phyloP scores from a whole-genome alignment of 768 basidiomycete genomes.

The Leccinum obscurum region DNA sequence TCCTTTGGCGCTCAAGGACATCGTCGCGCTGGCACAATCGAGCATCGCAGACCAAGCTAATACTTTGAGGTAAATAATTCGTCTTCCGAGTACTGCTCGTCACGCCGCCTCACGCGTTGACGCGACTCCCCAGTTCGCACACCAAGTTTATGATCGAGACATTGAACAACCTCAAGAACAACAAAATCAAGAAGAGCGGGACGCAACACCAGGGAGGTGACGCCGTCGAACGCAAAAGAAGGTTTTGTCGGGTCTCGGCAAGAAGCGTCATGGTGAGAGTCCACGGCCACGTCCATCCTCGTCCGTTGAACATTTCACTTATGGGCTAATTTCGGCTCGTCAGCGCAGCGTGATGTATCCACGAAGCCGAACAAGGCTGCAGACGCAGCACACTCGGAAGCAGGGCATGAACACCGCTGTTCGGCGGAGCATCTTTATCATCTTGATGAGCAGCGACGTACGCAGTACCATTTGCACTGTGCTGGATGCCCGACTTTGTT shows the following conservation, averaged over 20 bases:
- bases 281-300: not conserved
- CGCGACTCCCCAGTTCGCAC: conserved; percentile 61
- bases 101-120: not conserved
- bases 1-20: conserved; percentile 88
- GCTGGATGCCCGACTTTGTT: not conserved
- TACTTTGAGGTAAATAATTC: conserved; percentile 46
- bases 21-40: conserved; percentile 76
- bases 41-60: conserved; percentile 57
- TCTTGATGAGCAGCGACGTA: conserved; percentile 95
- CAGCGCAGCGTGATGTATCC: conserved; percentile 75
- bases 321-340: conserved; percentile 53
- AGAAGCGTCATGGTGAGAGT: conserved; percentile 66
- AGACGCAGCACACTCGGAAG: conserved; percentile 51
- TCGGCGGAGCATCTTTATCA: conserved; percentile 85
- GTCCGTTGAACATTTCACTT: not conserved
- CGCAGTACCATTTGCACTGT: conserved; percentile 22
- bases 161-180: conserved; percentile 87
- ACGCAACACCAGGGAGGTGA: conserved; percentile 72
- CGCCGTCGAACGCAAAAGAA: conserved; percentile 85
- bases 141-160: conserved; percentile 96
- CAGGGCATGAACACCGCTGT: conserved; percentile 99
- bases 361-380: conserved; percentile 23
- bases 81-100: not conserved
- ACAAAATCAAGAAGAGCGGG: conserved; percentile 68
- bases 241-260: conserved; percentile 72